These are phyloP conservation scores for Seiridium unicorne DNA, from an alignment of 2,329 filamentous ascomycete species.

Conservation along the genomic window DNA sequence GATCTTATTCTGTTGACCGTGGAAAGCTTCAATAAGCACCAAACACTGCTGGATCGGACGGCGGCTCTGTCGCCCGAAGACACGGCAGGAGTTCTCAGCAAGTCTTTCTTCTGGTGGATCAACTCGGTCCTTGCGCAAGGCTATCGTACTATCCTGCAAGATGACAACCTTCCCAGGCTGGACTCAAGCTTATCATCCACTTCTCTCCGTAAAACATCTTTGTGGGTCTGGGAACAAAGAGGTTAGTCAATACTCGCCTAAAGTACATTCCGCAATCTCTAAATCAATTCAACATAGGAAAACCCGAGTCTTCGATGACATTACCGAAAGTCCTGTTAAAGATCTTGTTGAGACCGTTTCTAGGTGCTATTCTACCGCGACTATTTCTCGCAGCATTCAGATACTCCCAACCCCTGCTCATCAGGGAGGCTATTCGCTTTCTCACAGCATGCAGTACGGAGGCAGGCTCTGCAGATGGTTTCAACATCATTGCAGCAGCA, in stretches of 20 bases:
- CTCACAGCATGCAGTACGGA: not conserved
- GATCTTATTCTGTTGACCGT: slow-evolving; percentile 20
- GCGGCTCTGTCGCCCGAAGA: slow-evolving; percentile 24
- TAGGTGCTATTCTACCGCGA: not conserved
- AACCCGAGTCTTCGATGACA: slow-evolving; percentile 20
- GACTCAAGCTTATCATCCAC: slow-evolving; percentile 19
- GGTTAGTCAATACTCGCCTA: slow-evolving; percentile 11
- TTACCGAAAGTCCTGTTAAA: slow-evolving; percentile 28
- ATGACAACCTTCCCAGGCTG: slow-evolving; percentile 23
- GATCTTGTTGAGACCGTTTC: slow-evolving; percentile 18
- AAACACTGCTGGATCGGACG: slow-evolving; percentile 9
- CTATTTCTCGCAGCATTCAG: not conserved
- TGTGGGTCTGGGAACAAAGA: slow-evolving; percentile 24
- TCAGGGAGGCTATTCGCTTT: not conserved
- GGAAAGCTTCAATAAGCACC: slow-evolving; percentile 19
- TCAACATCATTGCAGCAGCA: slow-evolving; percentile 1
- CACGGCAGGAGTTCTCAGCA: slow-evolving; percentile 21
- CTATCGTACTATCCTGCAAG: slow-evolving; percentile 22
- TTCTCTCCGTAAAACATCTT: slow-evolving; percentile 17
- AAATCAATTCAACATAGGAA: slow-evolving; percentile 11
- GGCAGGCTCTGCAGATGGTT: not conserved
- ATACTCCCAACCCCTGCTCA: slow-evolving; percentile 1
- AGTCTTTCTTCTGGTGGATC: slow-evolving; percentile 31
- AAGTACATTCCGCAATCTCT: not conserved
- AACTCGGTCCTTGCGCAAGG: slow-evolving; percentile 26